Base-by-base conservation (phyloP, 495 filamentous ascomycete species). In the Trichocladium antarcticum region DNA sequence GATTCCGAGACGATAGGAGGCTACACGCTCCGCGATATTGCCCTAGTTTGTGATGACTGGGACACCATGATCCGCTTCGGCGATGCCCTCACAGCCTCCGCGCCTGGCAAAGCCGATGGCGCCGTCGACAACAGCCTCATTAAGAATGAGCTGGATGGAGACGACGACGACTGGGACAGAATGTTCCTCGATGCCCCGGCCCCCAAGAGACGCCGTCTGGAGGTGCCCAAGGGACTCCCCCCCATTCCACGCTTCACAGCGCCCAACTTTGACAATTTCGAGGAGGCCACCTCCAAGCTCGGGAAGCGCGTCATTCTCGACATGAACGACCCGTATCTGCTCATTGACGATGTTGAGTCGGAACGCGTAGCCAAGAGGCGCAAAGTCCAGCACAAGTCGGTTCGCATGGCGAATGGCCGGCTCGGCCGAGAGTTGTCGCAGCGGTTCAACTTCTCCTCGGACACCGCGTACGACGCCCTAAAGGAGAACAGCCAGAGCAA, bases 401-500 rank as follows among this genome's bases (percentile, higher is more conserved):
- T 76, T 46, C 73, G 79, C 19, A 68, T 78, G 63, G 72, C 69
- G 9, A 75, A 72, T 37, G 74, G 76, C 9, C 69, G 70, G 28
- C 59, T 81, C 14, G 73, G 74, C 17, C 77, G 74, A 22, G 72
- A 79, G 41, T 66, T 93, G n/a, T 78, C 73, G 21, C 75, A 81
- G 52, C 77, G 89, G 19, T 97, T 94, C 74, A 96, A 97, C 63
- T 84, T 95, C 42, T 95, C 90, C 22, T 95, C 95, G 50, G 92
- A 99, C 58, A 82, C 87, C 38, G 89, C 88, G 1, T 99, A 99
- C 61, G 87, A 95, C 56, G 80, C 85, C 44, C 76, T 99, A 37
- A 97, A 99, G 66, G 87, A 93, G 61, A 99, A 96, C 62, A 86
- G 89, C 54, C 87, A 93, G 68, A 90, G 83, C 73, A 95, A 93